Evolutionary conservation across 1,284 basidiomycete genomes (phyloP).

Genomic region (Thelephora terrestris): DNA sequence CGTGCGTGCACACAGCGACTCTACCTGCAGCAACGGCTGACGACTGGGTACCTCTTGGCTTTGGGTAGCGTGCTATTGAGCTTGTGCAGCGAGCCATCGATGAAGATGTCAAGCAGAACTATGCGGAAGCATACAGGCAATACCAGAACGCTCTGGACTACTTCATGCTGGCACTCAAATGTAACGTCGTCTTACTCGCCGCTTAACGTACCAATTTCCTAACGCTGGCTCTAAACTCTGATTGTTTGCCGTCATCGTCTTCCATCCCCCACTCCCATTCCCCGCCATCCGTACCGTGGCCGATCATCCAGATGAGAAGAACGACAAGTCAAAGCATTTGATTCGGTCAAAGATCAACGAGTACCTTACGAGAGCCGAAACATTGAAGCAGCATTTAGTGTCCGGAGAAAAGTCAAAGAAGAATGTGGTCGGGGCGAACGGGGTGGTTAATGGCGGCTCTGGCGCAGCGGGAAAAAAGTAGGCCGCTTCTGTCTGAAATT

Average conservation of each 20-base stretch:
- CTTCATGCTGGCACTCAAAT: slow-evolving; percentile 89
- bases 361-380: slow-evolving; percentile 90
- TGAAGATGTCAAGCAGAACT: slow-evolving; percentile 90
- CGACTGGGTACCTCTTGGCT: neutral
- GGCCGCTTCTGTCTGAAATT: slow-evolving; percentile 19
- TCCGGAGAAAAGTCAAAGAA: slow-evolving; percentile 61
- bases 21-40: neutral
- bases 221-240: neutral
- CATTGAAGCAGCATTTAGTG: slow-evolving; percentile 74
- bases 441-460: slow-evolving; percentile 49
- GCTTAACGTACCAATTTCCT: neutral
- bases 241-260: slow-evolving; percentile 1
- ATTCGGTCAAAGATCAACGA: slow-evolving; percentile 89
- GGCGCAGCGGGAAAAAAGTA: slow-evolving; percentile 62
- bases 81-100: slow-evolving; percentile 95
- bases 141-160: slow-evolving; percentile 96
- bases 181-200: slow-evolving; percentile 27
- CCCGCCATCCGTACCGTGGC: neutral
- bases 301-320: slow-evolving; percentile 75
- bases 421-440: slow-evolving; percentile 74
- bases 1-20: slow-evolving; percentile 16
- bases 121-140: slow-evolving; percentile 88
- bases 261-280: neutral
- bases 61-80: slow-evolving; percentile 84
- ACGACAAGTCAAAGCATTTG: slow-evolving; percentile 83